Evolutionary conservation across 2,329 filamentous ascomycete species (phyloP), one percentile per base, ranked within the genome.

Genomic region (Aaosphaeria arxii): DNA sequence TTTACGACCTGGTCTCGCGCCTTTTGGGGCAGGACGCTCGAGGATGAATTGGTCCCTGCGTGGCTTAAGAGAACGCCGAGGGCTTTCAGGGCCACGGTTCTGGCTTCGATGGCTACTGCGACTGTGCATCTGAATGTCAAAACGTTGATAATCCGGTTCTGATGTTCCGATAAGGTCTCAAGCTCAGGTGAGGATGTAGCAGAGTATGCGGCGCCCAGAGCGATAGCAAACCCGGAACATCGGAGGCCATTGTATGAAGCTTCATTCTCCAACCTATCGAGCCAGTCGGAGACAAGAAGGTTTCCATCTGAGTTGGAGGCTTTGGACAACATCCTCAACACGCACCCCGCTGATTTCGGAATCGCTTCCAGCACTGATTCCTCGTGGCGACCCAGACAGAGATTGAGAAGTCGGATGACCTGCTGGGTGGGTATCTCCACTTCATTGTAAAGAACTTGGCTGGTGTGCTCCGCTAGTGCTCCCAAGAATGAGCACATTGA

Each of bases 401-500:
- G 49, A 36, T 65, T 59, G 5, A 71, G 39, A 11, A 66, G 50
- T 9, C 55, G 57, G 13, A 51, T 49, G 4, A 66, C 46, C 13
- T 63, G 52, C 6, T 43, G 28, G 7, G 46, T 47, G 6, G 60
- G 58, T 13, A 64, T 36, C 47, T 30, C 32, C 36, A 39, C 5
- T 44, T 29, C 1, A 52, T 31, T 30, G 42, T 47, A 7, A 49
- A 28, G 9, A 52, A 24, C 5, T 64, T 50, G 11, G 44, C 47
- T 6, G 58, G 55, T 40, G 68, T 54, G 17, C 58, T 53, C 30
- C 58, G 60, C 56, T 41, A 69, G 54, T 17, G 59, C 54, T 31
- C 59, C 64, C 7, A 86, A 72, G 1, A 89, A 73, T n/a, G 73
- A 74, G 55, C 82, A 79, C 11, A 77, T 76, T 0, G 83, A 81